These are phyloP conservation scores for Pythium aristosporum DNA, from an alignment of 352 stramenopile genomes.

Conservation along the genomic window DNA sequence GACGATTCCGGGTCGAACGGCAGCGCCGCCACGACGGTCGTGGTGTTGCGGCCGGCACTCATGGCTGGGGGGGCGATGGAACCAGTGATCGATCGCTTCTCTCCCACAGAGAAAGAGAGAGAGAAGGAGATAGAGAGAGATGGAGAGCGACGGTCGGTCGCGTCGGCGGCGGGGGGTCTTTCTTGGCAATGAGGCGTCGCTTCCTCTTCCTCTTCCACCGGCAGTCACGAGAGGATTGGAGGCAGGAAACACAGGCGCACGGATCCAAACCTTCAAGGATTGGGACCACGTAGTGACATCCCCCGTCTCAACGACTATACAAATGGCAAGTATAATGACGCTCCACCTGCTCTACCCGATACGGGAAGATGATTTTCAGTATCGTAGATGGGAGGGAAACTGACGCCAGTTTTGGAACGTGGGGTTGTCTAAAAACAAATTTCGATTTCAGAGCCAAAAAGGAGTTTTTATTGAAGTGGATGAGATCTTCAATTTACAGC, in stretches of 20 bases:
- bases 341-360: conserved; percentile 4
- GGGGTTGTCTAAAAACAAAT: background rate
- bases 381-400: conserved; percentile 9
- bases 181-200: conserved; percentile 5
- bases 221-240: background rate
- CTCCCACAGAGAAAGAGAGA: background rate
- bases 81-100: too few species aligned
- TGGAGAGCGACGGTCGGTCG: too few species aligned
- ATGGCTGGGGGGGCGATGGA: too few species aligned
- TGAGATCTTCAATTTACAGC: too few species aligned
- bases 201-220: background rate
- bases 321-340: background rate
- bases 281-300: conserved; percentile 11
- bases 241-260: conserved; percentile 7
- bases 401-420: background rate
- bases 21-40: conserved; percentile 9
- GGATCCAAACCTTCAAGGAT: conserved; percentile 26
- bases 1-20: conserved; percentile 27
- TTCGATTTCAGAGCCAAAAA: background rate
- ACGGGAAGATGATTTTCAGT: conserved; percentile 1
- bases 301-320: conserved; percentile 16
- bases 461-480: background rate
- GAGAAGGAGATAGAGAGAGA: background rate
- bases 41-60: conserved; percentile 18
- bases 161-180: too few species aligned